Conservation (phyloP, 2,329 filamentous ascomycete genomes). For the Fusarium aywerte region DNA sequence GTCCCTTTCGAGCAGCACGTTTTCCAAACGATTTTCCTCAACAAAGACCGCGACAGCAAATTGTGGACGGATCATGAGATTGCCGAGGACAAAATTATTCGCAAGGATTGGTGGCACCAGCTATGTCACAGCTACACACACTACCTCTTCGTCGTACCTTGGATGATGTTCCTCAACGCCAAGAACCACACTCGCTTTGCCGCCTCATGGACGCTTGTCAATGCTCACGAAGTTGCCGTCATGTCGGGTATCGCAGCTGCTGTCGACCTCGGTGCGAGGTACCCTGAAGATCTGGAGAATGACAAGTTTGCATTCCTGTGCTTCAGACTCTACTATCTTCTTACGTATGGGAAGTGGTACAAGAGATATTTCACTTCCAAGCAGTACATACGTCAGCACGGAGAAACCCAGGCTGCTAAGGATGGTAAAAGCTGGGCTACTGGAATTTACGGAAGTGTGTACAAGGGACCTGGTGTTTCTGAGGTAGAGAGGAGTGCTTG, state of each 20-base stretch:
- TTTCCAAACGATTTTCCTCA: constrained; percentile 66
- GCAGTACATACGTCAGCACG: constrained; percentile 12
- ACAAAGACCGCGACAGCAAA: constrained; percentile 45
- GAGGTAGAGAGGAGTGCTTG: constrained; percentile 64
- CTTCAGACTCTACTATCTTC: constrained; percentile 70
- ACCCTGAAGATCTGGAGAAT: constrained; percentile 63
- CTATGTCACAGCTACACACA: constrained; percentile 28
- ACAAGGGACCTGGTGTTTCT: constrained; percentile 67
- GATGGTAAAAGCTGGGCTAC: constrained; percentile 66
- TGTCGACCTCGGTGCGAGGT: constrained; percentile 16
- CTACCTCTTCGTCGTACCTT: constrained; percentile 20
- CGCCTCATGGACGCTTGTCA: constrained; percentile 23
- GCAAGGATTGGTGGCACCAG: constrained; percentile 36
- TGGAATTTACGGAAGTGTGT: constrained; percentile 68
- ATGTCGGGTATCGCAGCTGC: constrained; percentile 33
- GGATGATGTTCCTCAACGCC: constrained; percentile 35
- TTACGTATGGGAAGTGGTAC: constrained; percentile 72
- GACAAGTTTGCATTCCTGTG: constrained; percentile 69
- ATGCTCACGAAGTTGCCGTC: constrained; percentile 16
- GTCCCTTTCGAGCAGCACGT: constrained; percentile 47
- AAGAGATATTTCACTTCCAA: constrained; percentile 49
- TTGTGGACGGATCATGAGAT: constrained; percentile 29
- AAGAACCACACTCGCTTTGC: constrained; percentile 33
- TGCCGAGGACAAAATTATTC: constrained; percentile 26
- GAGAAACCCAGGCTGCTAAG: constrained; percentile 51